Evolutionary conservation across 1,284 basidiomycete genomes (phyloP), one percentile per base, ranked within the genome.

Genomic region (Naganishia sp.): DNA sequence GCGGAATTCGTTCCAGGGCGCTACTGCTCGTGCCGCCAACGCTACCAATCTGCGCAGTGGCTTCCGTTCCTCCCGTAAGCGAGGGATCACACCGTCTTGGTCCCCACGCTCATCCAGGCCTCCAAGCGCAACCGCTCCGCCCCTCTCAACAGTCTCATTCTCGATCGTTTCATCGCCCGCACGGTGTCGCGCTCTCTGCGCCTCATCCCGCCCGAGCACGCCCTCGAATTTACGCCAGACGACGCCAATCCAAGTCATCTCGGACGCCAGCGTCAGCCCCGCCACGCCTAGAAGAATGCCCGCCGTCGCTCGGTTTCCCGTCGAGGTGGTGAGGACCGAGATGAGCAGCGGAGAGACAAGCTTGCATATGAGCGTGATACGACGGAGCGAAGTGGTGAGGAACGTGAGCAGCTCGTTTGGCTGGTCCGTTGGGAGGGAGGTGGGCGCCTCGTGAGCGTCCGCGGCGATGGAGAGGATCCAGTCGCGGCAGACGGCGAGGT

Each of bases 271-370:
- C 0, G 77, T 76, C 1, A 72, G 23, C n/a, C 71, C 47, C 1
- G 74, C 70, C 23, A 79, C 50, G 0, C 67, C 71, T 6, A 79
- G 72, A 13, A 79, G 69, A 45, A 72, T 68, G 0, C 68, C 70
- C 0, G 74, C 71, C 0, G 78, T 72, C 23, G 72, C 66, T 2
- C 69, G 58, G 67, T 81, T 80, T 0, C 75, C 75, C 0, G 65
- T 67, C 1, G 72, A 52, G 0, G 76, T 73, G 0, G 82, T 82
- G 18, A 83, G 70, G 13, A 81, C 73, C 0, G 82, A 83, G 13
- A 82, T 81, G 61, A 83, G 76, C 10, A 84, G 78, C 70, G 83
- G 82, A 1, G 82, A 76, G 15, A 80, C 52, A 5, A 84, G 76
- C 71, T 82, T 83, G 32, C 76, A 79, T 13, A 81, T 67, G 1